These are phyloP conservation scores for Neonectria punicea DNA, from an alignment of 2,329 filamentous ascomycete genomes.

Conservation along the genomic window DNA sequence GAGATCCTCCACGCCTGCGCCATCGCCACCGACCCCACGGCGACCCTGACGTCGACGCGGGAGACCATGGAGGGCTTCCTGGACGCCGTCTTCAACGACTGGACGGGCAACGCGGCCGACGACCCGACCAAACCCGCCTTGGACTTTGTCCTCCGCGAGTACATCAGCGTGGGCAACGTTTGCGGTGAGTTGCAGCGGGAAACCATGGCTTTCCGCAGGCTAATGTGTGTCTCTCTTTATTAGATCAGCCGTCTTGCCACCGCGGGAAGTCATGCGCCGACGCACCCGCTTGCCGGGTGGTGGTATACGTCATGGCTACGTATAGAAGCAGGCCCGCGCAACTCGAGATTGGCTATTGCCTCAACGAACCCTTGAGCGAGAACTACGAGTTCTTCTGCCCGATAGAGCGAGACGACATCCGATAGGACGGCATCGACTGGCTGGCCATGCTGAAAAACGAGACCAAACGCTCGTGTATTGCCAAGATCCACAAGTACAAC, in stretches of 20 bases:
- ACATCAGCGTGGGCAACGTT: constrained; percentile 40
- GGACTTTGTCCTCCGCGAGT: constrained; percentile 45
- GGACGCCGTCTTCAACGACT: constrained; percentile 45
- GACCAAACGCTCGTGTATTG: constrained; percentile 38
- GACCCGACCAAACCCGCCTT: constrained; percentile 37
- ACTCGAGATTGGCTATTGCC: constrained; percentile 43
- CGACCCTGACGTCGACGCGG: constrained; percentile 38
- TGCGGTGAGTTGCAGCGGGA: constrained; percentile 39
- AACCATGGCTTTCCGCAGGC: not conserved
- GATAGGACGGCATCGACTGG: constrained; percentile 41
- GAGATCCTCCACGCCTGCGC: constrained; percentile 49
- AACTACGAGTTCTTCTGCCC: constrained; percentile 39
- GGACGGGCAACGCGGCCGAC: constrained; percentile 30
- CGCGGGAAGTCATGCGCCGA: constrained; percentile 31
- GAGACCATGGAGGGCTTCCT: constrained; percentile 48
- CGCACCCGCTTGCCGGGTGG: constrained; percentile 27
- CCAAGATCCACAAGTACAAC: constrained; percentile 45
- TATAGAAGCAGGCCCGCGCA: constrained; percentile 43
- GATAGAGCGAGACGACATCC: constrained; percentile 42
- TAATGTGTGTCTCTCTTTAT: not conserved
- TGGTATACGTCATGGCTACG: constrained; percentile 40
- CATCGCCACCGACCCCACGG: constrained; percentile 36
- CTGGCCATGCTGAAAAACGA: constrained; percentile 25
- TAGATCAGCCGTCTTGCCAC: constrained; percentile 34
- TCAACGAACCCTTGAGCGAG: constrained; percentile 33